Evolutionary conservation across 306 rosid genomes (phyloP).

Genomic region (Prunus mongolica): DNA sequence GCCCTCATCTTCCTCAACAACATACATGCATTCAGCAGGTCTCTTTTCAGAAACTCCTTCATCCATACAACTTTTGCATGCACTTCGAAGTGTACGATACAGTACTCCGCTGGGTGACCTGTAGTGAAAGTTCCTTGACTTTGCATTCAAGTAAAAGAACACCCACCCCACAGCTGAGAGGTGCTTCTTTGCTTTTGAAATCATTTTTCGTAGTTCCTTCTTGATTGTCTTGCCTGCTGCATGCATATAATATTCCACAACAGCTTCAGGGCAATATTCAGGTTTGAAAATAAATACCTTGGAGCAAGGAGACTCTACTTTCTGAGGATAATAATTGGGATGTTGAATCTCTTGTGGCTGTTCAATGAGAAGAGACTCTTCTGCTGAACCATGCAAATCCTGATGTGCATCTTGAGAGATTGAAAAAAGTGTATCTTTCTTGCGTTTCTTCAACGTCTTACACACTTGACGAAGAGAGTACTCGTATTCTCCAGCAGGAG

Average conservation of each 20-base stretch:
- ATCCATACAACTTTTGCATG: conserved; percentile 37
- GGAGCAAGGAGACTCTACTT: not conserved
- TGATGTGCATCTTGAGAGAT: conserved; percentile 2
- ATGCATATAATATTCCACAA: not conserved
- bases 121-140: conserved; percentile 30
- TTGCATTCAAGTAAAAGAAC: not conserved
- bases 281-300: conserved; percentile 11
- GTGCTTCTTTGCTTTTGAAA: conserved; percentile 9
- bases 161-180: conserved; percentile 20
- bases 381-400: not conserved
- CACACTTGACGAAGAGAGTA: conserved; percentile 7
- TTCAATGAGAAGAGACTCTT: not conserved
- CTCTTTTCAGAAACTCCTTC: conserved; percentile 20
- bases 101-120: conserved; percentile 35
- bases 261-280: conserved; percentile 5
- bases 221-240: not conserved
- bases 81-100: conserved; percentile 32
- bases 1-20: conserved; percentile 24
- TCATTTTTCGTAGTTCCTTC: not conserved
- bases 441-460: not conserved
- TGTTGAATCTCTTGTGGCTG: not conserved
- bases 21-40: conserved; percentile 16
- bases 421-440: not conserved
- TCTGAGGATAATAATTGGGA: not conserved
- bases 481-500: not conserved